Base-by-base conservation (phyloP, 441 rosid genomes). In the Cnidoscolus chayamansa region DNA sequence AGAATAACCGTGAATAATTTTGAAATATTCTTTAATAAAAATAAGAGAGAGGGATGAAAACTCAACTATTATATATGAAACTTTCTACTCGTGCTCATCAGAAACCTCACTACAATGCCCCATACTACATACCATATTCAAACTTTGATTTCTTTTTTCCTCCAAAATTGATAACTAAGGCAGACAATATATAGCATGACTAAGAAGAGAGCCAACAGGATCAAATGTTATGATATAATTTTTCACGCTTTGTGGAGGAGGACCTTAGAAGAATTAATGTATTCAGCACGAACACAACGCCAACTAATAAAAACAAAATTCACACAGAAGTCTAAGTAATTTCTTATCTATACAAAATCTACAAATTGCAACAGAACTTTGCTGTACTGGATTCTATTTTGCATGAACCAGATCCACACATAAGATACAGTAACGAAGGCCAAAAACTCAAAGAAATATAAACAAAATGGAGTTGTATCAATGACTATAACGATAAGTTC, bases 51-150 rank as follows among this genome's bases (percentile, higher is more conserved):
- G 10, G 5, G 31, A 53, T 65, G 31, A 62, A 61, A 13, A 16
- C 31, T 48, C 25, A 2, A 57, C 35, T 25, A 40, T 6, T 0
- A 55, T 2, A 12, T 3, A 20, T 37, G 19, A 12, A 63, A 53
- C 43, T 60, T 50, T 48, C 12, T 49, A 58, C 60, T 71, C 37
- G 35, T 50, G 16, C n/a, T 65, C 7, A 11, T 66, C 47, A 56
- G 56, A 67, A 37, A 66, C 31, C 25, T 48, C n/a, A 17, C 49
- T 58, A 32, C 15, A 12, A 31, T 4, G 56, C 49, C 61, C 10
- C 35, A 37, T 1, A 9, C 19, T 25, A 45, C 25, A 17, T 17
- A 40, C 51, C 60, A 30, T 56, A 37, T 40, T 47, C 55, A 40
- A 55, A n/a, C 31, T 10, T 69, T 17, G 19, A 19, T 35, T 49